Evolutionary conservation across 2,329 filamentous ascomycete species (phyloP), one percentile per base, ranked within the genome.

Genomic region (Neophaeococcomyces mojaviensis): DNA sequence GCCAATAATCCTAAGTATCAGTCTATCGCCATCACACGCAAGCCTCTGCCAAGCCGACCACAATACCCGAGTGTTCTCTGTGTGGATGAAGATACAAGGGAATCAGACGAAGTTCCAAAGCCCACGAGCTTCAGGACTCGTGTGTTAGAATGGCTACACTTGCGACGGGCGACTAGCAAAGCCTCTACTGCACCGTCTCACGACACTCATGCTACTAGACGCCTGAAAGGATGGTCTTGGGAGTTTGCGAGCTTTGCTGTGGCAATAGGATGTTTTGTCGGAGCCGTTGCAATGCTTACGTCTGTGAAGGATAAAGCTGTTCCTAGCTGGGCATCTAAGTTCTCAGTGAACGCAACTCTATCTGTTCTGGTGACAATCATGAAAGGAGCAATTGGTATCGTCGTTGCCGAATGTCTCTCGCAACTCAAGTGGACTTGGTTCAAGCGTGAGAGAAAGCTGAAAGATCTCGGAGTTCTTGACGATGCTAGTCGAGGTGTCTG

Each of bases 361-460:
- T 63, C 63, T 0, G 39, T 64, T 2, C 46, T 64, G 12, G 51
- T 52, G 16, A 59, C 55, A 2, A 43, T 61, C 12, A 58, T 62
- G 52, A 63, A 63, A 47, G 56, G 58, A 1, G 51, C 58, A 6
- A 55, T 66, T 48, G 49, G 59, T 7, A 57, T 61, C 19, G 52
- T 58, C 2, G 52, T 63, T 18, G 56, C 56, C 2, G 61, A 64
- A 43, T 55, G 49, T 10, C 39, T 65, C 16, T 57, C 58, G 10
- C 63, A 64, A 42, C 47, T 64, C 7, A 65, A 66, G 48, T 65
- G 61, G 61, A 54, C 59, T 2, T 65, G 62, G 61, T 65, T 64
- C 39, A 54, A 40, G 41, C 46, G 26, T 36, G 50, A 48, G 15
- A 55, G 58, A 31, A 55, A 56, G 34, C 32, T 65, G 28, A 56